Percentiles rank a stretch among this genome's conserved stretches.
Evolutionary conservation across 192 early-diverging fungal genomes (phyloP).

Genomic region (Mortierella hygrophila): DNA sequence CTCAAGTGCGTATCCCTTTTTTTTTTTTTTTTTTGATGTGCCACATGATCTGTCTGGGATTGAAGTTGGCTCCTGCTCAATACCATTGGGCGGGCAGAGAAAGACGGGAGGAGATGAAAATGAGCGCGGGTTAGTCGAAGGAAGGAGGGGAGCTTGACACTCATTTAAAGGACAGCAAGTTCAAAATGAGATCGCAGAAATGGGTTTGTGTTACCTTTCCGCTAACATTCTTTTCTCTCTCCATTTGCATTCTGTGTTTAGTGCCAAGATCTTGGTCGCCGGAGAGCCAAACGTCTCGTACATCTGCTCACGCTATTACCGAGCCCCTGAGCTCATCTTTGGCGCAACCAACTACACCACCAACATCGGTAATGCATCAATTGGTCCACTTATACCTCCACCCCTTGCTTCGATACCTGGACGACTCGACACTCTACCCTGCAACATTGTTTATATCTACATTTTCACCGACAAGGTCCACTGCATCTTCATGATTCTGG

Average conservation of each 20-base stretch:
- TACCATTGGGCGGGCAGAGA: conserved; percentile 24
- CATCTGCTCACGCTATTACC: conserved; percentile 98
- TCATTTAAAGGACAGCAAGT: conserved; percentile 27
- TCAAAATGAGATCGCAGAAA: not conserved
- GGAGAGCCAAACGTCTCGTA: conserved; percentile 99
- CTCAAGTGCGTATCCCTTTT: conserved; percentile 21
- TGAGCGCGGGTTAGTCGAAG: not conserved
- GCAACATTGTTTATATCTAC: not conserved
- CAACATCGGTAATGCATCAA: conserved; percentile 64
- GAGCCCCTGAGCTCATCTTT: conserved; percentile 97
- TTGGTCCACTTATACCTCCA: not conserved
- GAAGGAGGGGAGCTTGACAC: not conserved
- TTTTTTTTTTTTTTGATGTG: conserved; percentile 34
- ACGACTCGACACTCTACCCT: not conserved
- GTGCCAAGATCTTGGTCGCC: conserved; percentile 93
- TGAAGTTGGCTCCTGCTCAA: conserved; percentile 29
- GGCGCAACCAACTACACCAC: conserved; percentile 94
- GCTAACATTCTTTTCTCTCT: not conserved
- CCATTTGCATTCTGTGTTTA: conserved; percentile 30
- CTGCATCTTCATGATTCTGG: not conserved
- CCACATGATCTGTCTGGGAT: conserved; percentile 57
- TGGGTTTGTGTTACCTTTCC: conserved; percentile 39
- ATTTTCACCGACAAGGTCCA: not conserved
- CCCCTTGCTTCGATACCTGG: not conserved
- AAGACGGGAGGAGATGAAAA: conserved; percentile 6